Evolutionary conservation across 2,329 filamentous ascomycete species (phyloP).

Genomic region (Karstenula rhodostoma): DNA sequence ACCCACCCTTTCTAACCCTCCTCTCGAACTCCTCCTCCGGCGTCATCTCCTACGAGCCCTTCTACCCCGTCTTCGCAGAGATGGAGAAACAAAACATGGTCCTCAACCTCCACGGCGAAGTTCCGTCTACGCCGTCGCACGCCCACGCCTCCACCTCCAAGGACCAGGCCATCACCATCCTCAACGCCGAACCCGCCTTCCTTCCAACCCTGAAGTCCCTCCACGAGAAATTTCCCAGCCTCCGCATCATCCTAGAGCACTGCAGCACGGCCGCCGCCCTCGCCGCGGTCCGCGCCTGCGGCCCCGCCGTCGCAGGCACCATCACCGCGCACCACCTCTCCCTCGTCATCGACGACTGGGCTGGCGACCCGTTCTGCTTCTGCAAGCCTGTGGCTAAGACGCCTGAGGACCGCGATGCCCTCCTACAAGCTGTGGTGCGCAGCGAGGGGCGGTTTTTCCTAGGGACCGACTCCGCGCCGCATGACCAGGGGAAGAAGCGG

Average conservation of each 20-base stretch:
- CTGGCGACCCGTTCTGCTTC: conserved; percentile 76
- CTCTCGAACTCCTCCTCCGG: conserved; percentile 67
- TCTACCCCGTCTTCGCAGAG: conserved; percentile 82
- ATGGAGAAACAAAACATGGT: conserved; percentile 86
- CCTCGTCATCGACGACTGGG: conserved; percentile 79
- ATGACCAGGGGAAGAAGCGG: conserved; percentile 68
- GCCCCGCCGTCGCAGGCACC: conserved; percentile 77
- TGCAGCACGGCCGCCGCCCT: conserved; percentile 86
- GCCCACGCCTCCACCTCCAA: conserved; percentile 24
- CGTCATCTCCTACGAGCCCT: conserved; percentile 73
- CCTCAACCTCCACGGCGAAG: conserved; percentile 94
- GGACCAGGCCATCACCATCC: conserved; percentile 47
- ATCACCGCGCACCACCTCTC: conserved; percentile 89
- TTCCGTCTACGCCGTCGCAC: conserved; percentile 61
- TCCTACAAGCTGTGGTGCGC: conserved; percentile 66
- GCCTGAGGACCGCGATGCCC: conserved; percentile 74
- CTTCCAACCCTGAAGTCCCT: conserved; percentile 79
- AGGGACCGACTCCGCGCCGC: conserved; percentile 75
- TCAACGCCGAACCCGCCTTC: conserved; percentile 79
- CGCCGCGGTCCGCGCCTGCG: conserved; percentile 78
- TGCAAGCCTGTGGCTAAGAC: conserved; percentile 74
- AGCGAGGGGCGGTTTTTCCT: conserved; percentile 76
- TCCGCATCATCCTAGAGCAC: conserved; percentile 77
- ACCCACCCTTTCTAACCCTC: not conserved
- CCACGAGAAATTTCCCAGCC: conserved; percentile 75